These are phyloP conservation scores for Puccinellia tenuiflora DNA, from an alignment of 176 grass and related monocot species.

Conservation along the genomic window DNA sequence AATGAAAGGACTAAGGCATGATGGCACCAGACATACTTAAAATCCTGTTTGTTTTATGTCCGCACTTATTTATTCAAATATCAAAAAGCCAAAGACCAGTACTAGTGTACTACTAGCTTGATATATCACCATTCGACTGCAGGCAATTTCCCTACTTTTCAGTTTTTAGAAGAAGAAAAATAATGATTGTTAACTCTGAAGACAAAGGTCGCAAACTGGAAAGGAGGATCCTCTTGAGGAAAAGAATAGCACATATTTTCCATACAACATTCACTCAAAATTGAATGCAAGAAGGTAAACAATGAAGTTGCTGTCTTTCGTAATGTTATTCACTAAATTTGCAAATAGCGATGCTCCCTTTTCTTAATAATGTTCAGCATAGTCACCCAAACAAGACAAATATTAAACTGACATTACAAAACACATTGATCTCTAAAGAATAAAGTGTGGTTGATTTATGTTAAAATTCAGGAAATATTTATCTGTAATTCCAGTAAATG, in stretches of 20 bases:
- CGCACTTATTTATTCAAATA: neutral
- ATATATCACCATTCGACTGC: neutral
- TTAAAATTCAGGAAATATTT: neutral
- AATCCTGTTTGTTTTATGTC: neutral
- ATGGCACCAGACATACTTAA: neutral
- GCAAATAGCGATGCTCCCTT: constrained; percentile 2
- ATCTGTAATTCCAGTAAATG: neutral
- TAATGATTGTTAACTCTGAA: neutral
- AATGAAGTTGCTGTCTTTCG: neutral
- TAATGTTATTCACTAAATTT: neutral
- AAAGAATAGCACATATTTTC: neutral
- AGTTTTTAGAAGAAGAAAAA: neutral
- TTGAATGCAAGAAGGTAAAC: neutral
- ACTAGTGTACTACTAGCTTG: neutral
- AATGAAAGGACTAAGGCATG: constrained; percentile 18
- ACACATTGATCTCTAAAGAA: neutral
- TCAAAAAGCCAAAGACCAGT: neutral
- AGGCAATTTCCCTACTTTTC: neutral
- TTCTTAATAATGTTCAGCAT: neutral
- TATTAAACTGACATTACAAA: neutral
- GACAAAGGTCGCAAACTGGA: neutral
- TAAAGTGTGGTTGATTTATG: neutral
- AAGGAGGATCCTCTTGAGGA: neutral
- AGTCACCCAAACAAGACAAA: neutral
- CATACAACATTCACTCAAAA: neutral